Evolutionary conservation across 192 early-diverging fungal genomes (phyloP), one percentile per base, ranked within the genome.

Genomic region (Neocallimastix lanati): DNA sequence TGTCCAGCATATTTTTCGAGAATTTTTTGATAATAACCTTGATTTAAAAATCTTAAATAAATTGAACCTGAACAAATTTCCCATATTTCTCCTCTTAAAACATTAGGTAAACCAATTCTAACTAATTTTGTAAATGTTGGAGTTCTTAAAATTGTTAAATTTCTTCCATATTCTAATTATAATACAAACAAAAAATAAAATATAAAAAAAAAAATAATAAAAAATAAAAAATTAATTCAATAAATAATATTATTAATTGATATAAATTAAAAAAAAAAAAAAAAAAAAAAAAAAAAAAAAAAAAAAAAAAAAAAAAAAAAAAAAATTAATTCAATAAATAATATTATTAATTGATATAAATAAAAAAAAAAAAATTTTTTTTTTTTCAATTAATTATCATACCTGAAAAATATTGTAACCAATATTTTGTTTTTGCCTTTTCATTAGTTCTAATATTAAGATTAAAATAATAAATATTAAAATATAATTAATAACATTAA

Each of bases 71-170:
- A 93, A 84, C 92, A 93, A 25, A 93, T 85, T 83, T 98, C 96
- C 96, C 96, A 98, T 28, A 96, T 89, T 84, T 98, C 96, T 29
- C 95, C 96, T 28, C 96, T 89, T 81, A 98, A 83, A 29, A 86
- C 83, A 82, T 96, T 95, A 12, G 95, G 94, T 67, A 98, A 85
- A 9, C 96, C 96, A 13, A 96, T 91, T 28, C 94, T 91, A 77
- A 96, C 91, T n/a, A 98, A 86, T 78, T 95, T 93, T 78, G 92
- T 89, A 85, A 96, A 97, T 77, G 92, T 95, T 4, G 95, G 87
- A 0, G 90, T 85, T 50, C 93, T 90, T 12, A 96, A 86, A 35
- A 92, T 84, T 2, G 95, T 97, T 84, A 98, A 84, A 78, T 98
- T 96, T 37, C 96, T 88, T 2, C 97, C 97, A 83, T 94, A 87